Conservation (phyloP, 2,329 filamentous ascomycete species). For the Cytospora paraplurivora region DNA sequence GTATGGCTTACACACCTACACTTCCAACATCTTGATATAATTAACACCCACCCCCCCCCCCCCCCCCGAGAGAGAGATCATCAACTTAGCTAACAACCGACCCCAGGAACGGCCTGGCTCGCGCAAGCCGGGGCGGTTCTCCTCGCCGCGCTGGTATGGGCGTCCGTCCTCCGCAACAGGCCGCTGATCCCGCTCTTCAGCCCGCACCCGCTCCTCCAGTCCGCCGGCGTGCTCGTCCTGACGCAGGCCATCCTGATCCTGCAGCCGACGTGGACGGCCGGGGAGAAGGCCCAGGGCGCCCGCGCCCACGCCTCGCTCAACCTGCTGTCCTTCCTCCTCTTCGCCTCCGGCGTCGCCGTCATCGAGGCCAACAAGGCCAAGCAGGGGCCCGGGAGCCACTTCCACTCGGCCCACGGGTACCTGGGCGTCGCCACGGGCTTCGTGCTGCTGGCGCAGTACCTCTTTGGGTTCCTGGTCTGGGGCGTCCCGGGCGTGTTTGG, state of each 20-base stretch:
- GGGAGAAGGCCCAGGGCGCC: constrained; percentile 63
- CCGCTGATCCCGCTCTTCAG: constrained; percentile 76
- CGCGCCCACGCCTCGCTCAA: constrained; percentile 66
- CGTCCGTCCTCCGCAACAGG: constrained; percentile 67
- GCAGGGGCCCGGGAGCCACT: constrained; percentile 60
- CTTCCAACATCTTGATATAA: neutral
- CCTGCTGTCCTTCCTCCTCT: constrained; percentile 60
- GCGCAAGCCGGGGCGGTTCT: constrained; percentile 79
- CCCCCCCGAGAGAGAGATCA: constrained; percentile 20
- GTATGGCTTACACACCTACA: constrained; percentile 48
- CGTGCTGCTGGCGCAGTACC: constrained; percentile 69
- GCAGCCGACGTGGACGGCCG: constrained; percentile 79
- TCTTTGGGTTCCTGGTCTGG: constrained; percentile 83
- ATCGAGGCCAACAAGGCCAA: constrained; percentile 80
- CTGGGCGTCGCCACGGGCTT: constrained; percentile 78
- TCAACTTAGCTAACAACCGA: constrained; percentile 20
- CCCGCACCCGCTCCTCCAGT: constrained; percentile 75
- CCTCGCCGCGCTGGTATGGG: constrained; percentile 76
- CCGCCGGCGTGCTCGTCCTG: constrained; percentile 70
- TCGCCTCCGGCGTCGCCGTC: constrained; percentile 66
- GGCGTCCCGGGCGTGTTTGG: constrained; percentile 75
- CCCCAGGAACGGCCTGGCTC: constrained; percentile 74
- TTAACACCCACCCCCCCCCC: neutral
- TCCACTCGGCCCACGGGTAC: constrained; percentile 79
- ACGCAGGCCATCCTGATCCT: constrained; percentile 81